Base-by-base conservation (phyloP, 257 asterid genomes). In the Fraxinus excelsior region DNA sequence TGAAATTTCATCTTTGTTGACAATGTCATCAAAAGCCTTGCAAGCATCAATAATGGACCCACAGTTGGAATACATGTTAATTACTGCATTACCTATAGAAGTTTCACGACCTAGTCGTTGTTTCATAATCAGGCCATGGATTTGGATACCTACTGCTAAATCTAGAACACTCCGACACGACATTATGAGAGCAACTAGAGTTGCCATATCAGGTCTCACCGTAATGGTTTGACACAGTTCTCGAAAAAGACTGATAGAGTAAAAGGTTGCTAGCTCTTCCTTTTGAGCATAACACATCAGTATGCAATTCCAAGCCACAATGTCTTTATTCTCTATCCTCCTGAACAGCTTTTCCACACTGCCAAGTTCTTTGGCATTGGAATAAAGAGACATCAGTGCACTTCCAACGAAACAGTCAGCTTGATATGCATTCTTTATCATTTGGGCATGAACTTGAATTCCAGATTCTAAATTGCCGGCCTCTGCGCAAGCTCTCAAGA, bases 321-420 rank as follows among this genome's bases (percentile, higher is more conserved):
- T 76, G 65, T 66, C 79, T 46, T 42, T 76, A 26, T 76, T 56
- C 19, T 16, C 67, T 14, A 76, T 42, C 40, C 51, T 66, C 51
- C 79, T 66, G 51, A 76, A 76, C 74, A 76, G 13, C 74, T 76
- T 76, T 26, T 76, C 79, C 25, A 67, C 79, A 40, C 32, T 72
- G 31, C 38, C 31, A 31, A 67, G 49, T 10, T 67, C 46, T 29
- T 76, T 67, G 21, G 49, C 67, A 18, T 21, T 65, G 18, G 79
- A 66, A 31, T 76, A 76, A 25, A 76, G 68, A 67, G 51, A 65
- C 23, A 76, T 56, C n/a, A 76, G 35, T 10, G 67, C 67, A 40
- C 73, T 76, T 11, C 64, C 64, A 19, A 67, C 74, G n/a, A 67
- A 66, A 76, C 74, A 65, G 49, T 76, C 67, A 16, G 13, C 69